A percentile compares a stretch with the other conserved stretches of the same genome.
These are phyloP conservation scores for Claviceps monticola DNA, from an alignment of 2,329 filamentous ascomycete genomes.

Conservation along the genomic window DNA sequence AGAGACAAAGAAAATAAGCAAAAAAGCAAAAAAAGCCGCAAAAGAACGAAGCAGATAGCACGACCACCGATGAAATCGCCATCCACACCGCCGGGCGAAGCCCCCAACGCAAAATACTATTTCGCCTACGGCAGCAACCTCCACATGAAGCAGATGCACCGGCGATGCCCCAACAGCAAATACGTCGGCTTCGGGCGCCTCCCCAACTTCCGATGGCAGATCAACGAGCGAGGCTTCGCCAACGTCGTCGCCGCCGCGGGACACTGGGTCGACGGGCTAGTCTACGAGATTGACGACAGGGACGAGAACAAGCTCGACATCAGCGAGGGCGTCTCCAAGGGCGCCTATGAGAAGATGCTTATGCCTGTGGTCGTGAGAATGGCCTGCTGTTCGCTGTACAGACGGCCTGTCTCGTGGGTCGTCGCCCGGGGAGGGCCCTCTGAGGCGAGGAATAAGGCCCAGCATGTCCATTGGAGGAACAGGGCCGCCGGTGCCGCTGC, in stretches of 20 bases:
- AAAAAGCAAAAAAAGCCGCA: not conserved
- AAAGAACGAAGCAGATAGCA: not conserved
- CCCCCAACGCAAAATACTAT: constrained; percentile 20
- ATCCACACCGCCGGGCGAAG: not conserved
- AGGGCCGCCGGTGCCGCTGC: not conserved
- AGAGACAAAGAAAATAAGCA: not conserved
- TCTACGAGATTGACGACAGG: constrained; percentile 23
- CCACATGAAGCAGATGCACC: constrained; percentile 29
- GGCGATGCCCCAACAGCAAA: constrained; percentile 26
- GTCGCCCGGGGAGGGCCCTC: constrained; percentile 22
- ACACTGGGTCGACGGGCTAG: constrained; percentile 25
- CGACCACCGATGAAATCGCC: not conserved
- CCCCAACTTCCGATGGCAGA: constrained; percentile 28
- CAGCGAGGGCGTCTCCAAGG: constrained; percentile 26
- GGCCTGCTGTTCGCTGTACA: constrained; percentile 20
- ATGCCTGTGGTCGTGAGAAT: constrained; percentile 20
- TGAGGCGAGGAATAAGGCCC: constrained; percentile 13
- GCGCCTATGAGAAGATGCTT: constrained; percentile 23
- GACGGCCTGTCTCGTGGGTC: constrained; percentile 23
- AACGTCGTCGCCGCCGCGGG: constrained; percentile 24
- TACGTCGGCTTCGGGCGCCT: constrained; percentile 26
- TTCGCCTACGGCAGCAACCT: constrained; percentile 35
- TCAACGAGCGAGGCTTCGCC: constrained; percentile 33
- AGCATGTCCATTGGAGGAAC: constrained; percentile 2
- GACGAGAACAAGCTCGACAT: constrained; percentile 27